Evolutionary conservation across 2,329 filamentous ascomycete species (phyloP).

Genomic region (Alternaria rosae): DNA sequence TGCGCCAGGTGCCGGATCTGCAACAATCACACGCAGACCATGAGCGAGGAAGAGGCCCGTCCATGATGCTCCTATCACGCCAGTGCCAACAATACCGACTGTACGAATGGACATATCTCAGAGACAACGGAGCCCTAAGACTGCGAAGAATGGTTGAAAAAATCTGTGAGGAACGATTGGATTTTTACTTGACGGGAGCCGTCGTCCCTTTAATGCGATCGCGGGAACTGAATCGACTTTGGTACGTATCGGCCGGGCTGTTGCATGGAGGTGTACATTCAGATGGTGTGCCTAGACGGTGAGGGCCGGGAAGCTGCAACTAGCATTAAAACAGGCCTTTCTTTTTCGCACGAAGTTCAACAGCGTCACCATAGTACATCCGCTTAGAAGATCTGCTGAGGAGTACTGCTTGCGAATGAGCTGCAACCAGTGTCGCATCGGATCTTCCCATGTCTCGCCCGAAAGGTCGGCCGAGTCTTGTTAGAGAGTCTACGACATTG

Average conservation of each 20-base stretch:
- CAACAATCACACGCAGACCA: slow-evolving; percentile 51
- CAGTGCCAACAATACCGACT: slow-evolving; percentile 48
- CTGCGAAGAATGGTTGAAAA: neutral
- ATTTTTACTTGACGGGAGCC: neutral
- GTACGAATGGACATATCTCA: slow-evolving; percentile 5
- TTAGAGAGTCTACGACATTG: neutral
- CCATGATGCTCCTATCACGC: slow-evolving; percentile 54
- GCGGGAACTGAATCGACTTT: neutral
- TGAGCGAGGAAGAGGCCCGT: slow-evolving; percentile 51
- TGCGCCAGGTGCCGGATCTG: slow-evolving; percentile 52
- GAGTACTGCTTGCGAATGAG: neutral
- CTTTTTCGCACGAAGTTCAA: neutral
- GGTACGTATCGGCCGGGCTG: neutral
- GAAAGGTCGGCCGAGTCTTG: neutral
- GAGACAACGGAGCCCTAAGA: neutral
- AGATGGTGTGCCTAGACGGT: neutral
- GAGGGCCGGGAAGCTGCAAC: neutral
- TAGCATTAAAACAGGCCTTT: neutral
- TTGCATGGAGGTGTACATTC: neutral
- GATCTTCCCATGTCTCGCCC: neutral
- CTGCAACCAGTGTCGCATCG: neutral
- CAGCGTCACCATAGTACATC: neutral
- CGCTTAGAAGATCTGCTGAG: neutral
- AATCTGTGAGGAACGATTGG: neutral
- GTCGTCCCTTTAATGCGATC: neutral